A percentile compares a stretch with the other conserved stretches of the same genome.
Evolutionary conservation across 169 alveolate species (phyloP).

Genomic region (Cystoisospora suis): DNA sequence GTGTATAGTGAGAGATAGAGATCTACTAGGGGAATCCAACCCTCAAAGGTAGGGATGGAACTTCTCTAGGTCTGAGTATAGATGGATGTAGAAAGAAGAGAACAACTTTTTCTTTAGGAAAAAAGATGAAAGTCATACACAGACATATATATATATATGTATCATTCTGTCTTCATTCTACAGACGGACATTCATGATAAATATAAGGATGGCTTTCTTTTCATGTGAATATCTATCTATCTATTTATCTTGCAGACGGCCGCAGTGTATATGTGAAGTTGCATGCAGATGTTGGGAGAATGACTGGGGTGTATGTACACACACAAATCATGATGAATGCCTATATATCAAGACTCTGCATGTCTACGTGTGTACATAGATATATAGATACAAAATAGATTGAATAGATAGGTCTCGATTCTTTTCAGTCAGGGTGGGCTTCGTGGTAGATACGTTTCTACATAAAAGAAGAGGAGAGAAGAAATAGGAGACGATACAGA

Average conservation of each 20-base stretch:
- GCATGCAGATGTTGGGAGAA: too few relatives aligned
- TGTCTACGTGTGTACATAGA: not conserved
- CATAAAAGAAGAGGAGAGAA: not conserved
- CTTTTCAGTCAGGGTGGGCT: not conserved
- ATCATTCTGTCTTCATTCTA: not conserved
- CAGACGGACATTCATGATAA: not conserved
- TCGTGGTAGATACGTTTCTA: not conserved
- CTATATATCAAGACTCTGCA: too few relatives aligned
- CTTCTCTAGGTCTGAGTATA: not conserved
- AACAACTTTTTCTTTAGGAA: too few relatives aligned
- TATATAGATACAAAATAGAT: not conserved
- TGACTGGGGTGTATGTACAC: too few relatives aligned
- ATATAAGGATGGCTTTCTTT: not conserved
- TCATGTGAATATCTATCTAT: not conserved
- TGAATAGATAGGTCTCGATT: not conserved
- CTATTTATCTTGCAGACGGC: not conserved
- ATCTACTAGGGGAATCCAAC: not conserved
- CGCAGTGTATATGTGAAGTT: too few relatives aligned
- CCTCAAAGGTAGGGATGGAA: too few relatives aligned
- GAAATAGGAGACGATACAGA: not conserved
- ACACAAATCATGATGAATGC: too few relatives aligned
- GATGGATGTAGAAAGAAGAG: constrained; percentile 64
- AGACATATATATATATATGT: constrained; percentile 2
- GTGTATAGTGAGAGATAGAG: not conserved
- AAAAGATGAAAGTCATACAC: too few relatives aligned